Base-by-base conservation (phyloP, 2,329 filamentous ascomycete species). In the Neofusicoccum umdonicola region DNA sequence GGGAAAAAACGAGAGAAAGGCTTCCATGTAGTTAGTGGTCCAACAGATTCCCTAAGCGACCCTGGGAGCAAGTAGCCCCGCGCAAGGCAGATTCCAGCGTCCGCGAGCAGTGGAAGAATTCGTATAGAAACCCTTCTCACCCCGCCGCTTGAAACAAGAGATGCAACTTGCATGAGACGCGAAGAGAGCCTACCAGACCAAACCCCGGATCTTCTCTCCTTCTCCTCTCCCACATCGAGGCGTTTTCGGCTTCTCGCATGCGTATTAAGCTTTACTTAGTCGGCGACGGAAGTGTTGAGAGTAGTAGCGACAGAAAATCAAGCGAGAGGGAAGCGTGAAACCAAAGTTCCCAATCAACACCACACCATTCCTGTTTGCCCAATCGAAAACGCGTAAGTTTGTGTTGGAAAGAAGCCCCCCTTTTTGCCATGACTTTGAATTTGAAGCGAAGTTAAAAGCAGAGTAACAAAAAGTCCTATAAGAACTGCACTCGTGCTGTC, bases 181-280 rank as follows among this genome's bases (percentile, higher is more conserved):
- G n/a, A 42, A 42, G 35, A 15, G 19, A 15, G n/a, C 22, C 17
- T 17, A 31, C 37, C 15, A 12, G 17, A n/a, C 35, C 52, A n/a
- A 19, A 44, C 3, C 22, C 42, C 37, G 13, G 52, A 31, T 19
- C 31, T 22, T 34, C 27, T 34, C 47, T 22, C 22, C 12, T 22
- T 22, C 19, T 19, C 37, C 37, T 42, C 13, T 27, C 17, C 35
- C 52, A 11, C 37, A 17, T 7, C 52, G 44, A 27, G 22, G 17
- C 19, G 22, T n/a, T 9, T 35, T 7, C 27, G 12, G 6, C 37
- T 17, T 42, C 47, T 7, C 42, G 56, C 41, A 45, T n/a, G 56
- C 56, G 56, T 60, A 47, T 60, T 60, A 60, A 37, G 42, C 56
- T 60, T 60, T 60, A 60, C n/a, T 45, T 47, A 39, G 37, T 37